Conservation (phyloP, 768 basidiomycete species). For the Chalciporus piperatus region DNA sequence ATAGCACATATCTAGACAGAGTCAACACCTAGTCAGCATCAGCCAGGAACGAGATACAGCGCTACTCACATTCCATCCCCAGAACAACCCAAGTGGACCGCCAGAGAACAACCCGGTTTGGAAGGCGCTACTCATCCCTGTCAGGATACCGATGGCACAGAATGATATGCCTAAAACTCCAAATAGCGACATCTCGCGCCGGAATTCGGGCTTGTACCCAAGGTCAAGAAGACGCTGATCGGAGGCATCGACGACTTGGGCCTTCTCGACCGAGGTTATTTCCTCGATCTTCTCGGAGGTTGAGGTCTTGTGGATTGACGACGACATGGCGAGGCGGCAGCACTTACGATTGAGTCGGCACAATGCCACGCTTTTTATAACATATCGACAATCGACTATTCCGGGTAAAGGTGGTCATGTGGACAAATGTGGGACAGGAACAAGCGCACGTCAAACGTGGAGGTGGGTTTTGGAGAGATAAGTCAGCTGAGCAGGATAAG, state of each 20-base stretch:
- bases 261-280: not conserved
- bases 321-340: conserved; percentile 7
- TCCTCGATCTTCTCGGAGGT: conserved; percentile 16
- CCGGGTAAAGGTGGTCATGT: not conserved
- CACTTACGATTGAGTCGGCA: not conserved
- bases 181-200: conserved; percentile 57
- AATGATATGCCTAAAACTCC: conserved; percentile 60
- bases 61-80: conserved; percentile 57
- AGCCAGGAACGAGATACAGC: no score
- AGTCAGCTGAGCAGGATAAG: not conserved
- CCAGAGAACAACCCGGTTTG: conserved; percentile 59
- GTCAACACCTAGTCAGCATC: not conserved
- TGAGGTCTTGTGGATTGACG: not conserved
- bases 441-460: not conserved
- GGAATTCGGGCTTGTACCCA: conserved; percentile 54
- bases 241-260: conserved; percentile 8
- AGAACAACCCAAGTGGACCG: conserved; percentile 56
- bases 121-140: conserved; percentile 59
- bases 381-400: no score
- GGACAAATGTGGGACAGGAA: not conserved
- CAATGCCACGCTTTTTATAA: not conserved
- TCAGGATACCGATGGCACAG: conserved; percentile 58
- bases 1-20: conserved; percentile 46
- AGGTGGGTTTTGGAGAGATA: not conserved
- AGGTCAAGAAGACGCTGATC: conserved; percentile 48